Evolutionary conservation across 1,284 basidiomycete species (phyloP).

Genomic region (Moesziomyces sp.): DNA sequence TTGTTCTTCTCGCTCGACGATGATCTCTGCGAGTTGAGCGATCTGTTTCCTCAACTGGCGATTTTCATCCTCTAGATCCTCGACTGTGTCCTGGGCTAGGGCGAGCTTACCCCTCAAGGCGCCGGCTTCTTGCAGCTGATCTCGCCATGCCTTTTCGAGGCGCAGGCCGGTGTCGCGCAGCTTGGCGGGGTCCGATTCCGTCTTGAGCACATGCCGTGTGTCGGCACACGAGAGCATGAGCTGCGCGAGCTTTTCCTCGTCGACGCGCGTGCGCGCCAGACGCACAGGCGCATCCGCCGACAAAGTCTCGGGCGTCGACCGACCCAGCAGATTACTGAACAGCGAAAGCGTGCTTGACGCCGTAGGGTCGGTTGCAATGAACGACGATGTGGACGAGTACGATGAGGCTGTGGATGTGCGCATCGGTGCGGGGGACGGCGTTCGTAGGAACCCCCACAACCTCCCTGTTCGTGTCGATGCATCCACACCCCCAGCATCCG

Average conservation of each 20-base stretch:
- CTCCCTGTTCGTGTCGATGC: slow-evolving; percentile 7
- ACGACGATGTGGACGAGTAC: slow-evolving; percentile 8
- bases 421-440: slow-evolving; percentile 1
- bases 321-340: slow-evolving; percentile 13
- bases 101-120: slow-evolving; percentile 16
- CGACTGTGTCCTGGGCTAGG: slow-evolving; percentile 30
- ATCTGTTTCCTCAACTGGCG: slow-evolving; percentile 33
- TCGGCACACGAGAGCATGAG: slow-evolving; percentile 45
- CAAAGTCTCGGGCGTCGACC: slow-evolving; percentile 4
- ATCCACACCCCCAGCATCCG: background rate
- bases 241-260: slow-evolving; percentile 36
- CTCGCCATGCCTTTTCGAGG: slow-evolving; percentile 37
- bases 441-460: slow-evolving; percentile 14
- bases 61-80: slow-evolving; percentile 48
- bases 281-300: slow-evolving; percentile 9
- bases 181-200: slow-evolving; percentile 15
- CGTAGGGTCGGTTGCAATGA: background rate
- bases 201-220: slow-evolving; percentile 38
- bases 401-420: slow-evolving; percentile 13
- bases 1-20: slow-evolving; percentile 35
- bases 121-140: slow-evolving; percentile 41
- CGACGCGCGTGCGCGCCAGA: slow-evolving; percentile 21
- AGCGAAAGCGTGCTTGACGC: slow-evolving; percentile 10
- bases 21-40: slow-evolving; percentile 28
- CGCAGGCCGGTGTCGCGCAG: slow-evolving; percentile 35